A percentile compares a stretch with the other conserved stretches of the same genome.
Evolutionary conservation across 73 alveolate genomes (phyloP).

Genomic region (Paramecium sexaurelia): DNA sequence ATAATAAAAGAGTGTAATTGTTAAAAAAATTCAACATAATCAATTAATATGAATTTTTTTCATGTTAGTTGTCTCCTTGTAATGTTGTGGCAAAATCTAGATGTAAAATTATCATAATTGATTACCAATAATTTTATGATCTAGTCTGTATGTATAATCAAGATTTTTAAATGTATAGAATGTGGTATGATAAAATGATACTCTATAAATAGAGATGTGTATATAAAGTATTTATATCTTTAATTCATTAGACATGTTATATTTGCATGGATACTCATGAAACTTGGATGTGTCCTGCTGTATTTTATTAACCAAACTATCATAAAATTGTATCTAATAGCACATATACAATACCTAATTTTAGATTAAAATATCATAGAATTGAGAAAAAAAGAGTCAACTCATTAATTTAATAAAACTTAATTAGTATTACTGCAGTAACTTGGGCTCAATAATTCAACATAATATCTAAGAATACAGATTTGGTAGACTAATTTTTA

Average conservation of each 20-base stretch:
- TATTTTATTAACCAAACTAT: not conserved
- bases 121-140: not conserved
- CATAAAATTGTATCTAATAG: slow-evolving; percentile 3
- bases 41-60: slow-evolving; percentile 8
- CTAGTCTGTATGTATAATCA: not conserved
- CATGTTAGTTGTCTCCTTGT: not conserved
- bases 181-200: slow-evolving; percentile 46
- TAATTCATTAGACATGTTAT: not conserved
- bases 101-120: not conserved
- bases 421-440: not conserved
- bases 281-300: slow-evolving; percentile 1
- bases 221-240: not conserved
- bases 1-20: not conserved
- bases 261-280: not conserved
- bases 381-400: not conserved
- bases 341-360: not conserved
- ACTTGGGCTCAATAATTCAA: not conserved
- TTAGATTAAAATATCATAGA: not conserved
- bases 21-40: not conserved
- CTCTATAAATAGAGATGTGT: not conserved
- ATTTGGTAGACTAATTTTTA: not conserved
- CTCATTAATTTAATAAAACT: not conserved
- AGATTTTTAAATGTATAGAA: not conserved
- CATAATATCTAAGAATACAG: not conserved
- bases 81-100: not conserved